Base-by-base conservation (phyloP, 2,329 filamentous ascomycete genomes). In the Ophiostoma novo-ulmi region DNA sequence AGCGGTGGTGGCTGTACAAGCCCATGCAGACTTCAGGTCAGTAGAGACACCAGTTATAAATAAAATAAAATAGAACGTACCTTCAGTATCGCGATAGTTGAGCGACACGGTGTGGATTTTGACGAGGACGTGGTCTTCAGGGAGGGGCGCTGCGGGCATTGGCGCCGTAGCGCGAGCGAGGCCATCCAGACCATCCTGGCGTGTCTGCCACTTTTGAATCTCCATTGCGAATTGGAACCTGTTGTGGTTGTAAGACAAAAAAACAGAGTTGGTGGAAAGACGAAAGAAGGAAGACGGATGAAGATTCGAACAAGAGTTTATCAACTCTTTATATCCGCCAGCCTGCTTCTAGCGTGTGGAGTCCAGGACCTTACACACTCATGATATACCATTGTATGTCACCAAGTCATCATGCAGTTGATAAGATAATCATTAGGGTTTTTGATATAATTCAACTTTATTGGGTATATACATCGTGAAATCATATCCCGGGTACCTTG, bases 1-100 rank as follows among this genome's bases (percentile, higher is more conserved):
- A 82, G 74, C 84, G 83, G 80, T 91, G 88, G 78, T 91, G 88
- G 76, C 82, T 87, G 80, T 91, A 92, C 14, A 87, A 81, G 39
- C 89, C 89, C 80, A 85, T 88, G 75, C 82, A 82, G 26, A 91
- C 89, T 89, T 26, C 17, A 5, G 66, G 48, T 63, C 26, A 68
- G 55, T 8, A n/a, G 11, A n/a, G 22, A 10, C 2, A 5, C 3
- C 13, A 48, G 2, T 3, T 1, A 14, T 38, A n/a, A 41, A 1
- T 14, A 10, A 44, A 5, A 48, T 17, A 22, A n/a, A 20, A 8
- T 1, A 11, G 22, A 14, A 48, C 76, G 67, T 70, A 83, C 82
- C 82, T 75, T 85, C 82, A 0, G 81, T 82, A 73, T 85, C 83
- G 5, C 83, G 82, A 64, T 81, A 84, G 74, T 85, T 87, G 68